Evolutionary conservation across 139 green algal species (phyloP).

Genomic region (Axilococcus clingmanii): DNA sequence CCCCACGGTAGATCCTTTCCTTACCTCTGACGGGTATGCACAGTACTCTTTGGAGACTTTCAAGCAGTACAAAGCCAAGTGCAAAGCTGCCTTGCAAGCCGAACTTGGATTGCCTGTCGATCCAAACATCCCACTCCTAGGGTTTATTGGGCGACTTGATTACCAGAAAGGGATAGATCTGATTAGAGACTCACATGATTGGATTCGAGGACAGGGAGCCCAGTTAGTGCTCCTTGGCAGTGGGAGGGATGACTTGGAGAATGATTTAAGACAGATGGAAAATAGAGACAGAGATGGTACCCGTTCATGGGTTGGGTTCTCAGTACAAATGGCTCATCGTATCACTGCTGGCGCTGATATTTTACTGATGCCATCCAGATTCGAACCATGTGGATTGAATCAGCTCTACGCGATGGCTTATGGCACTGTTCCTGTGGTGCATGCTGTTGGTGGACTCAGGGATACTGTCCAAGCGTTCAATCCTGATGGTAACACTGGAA

Average conservation of each 20-base stretch:
- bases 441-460: conserved; percentile 66
- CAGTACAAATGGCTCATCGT: conserved; percentile 77
- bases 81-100: conserved; percentile 77
- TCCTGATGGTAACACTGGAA: conserved; percentile 66
- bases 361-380: conserved; percentile 65
- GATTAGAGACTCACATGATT: conserved; percentile 80
- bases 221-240: conserved; percentile 94
- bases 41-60: conserved; percentile 53
- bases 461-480: conserved; percentile 81
- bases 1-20: conserved; percentile 51
- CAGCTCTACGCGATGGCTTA: conserved; percentile 95
- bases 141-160: conserved; percentile 89
- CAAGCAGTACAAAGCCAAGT: conserved; percentile 63
- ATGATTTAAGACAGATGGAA: conserved; percentile 54
- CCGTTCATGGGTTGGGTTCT: conserved; percentile 87
- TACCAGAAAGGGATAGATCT: conserved; percentile 98
- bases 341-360: conserved; percentile 73
- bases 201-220: conserved; percentile 64
- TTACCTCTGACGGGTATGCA: conserved; percentile 60
- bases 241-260: conserved; percentile 82
- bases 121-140: conserved; percentile 71
- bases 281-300: conserved; percentile 41
- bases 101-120: conserved; percentile 88
- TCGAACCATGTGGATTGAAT: conserved; percentile 70
- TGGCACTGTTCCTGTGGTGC: conserved; percentile 85